A percentile compares a stretch with the other conserved stretches of the same genome.
Conservation (phyloP, 371 early-diverging fungal species). For the Phascolomyces articulosus region DNA sequence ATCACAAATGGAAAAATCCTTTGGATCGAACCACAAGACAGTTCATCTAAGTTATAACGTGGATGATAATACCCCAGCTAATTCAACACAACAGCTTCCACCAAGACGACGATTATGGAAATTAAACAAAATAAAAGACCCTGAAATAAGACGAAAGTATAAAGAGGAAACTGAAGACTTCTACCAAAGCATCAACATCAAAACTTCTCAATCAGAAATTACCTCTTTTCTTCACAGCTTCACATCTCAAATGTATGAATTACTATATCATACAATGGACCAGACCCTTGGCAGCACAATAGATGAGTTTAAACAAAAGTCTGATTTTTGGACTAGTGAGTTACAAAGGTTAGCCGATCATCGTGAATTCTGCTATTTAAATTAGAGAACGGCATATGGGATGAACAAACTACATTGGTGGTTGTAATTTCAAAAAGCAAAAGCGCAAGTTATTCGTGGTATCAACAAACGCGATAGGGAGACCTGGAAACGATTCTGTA, state of each 20-base stretch:
- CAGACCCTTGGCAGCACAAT: background rate
- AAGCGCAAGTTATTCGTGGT: background rate
- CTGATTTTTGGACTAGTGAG: background rate
- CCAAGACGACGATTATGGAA: background rate
- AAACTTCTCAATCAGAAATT: background rate
- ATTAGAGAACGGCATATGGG: background rate
- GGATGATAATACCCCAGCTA: background rate
- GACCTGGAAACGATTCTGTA: background rate
- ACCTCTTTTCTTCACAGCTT: background rate
- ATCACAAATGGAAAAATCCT: slow-evolving; percentile 7
- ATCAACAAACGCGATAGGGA: background rate
- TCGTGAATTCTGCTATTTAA: background rate
- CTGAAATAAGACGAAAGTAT: background rate
- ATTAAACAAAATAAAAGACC: background rate
- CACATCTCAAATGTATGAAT: background rate
- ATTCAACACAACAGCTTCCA: background rate
- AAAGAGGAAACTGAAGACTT: background rate
- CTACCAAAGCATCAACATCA: background rate
- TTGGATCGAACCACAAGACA: slow-evolving; percentile 13
- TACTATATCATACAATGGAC: slow-evolving; percentile 1
- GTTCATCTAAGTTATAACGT: background rate
- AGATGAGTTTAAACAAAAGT: background rate
- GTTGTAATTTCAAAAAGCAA: background rate
- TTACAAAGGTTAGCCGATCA: background rate
- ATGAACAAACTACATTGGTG: background rate